phyloP scores from a whole-genome alignment of 2,329 filamentous ascomycete genomes.

The Aspergillus japonicus region DNA sequence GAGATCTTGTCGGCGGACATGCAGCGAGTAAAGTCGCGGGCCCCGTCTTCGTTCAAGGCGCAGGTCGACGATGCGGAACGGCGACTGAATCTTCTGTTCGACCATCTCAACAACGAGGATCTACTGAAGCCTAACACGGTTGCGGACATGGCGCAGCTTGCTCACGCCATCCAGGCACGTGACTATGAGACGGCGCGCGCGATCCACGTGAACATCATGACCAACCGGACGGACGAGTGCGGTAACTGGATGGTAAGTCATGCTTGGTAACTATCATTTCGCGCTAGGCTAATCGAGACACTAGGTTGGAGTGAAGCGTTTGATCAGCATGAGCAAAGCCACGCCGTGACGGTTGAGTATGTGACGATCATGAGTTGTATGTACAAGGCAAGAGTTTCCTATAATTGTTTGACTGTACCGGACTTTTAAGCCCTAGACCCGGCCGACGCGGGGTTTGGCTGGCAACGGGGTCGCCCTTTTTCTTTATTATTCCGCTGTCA shows the following conservation, averaged over 20 bases:
- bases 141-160: slow-evolving; percentile 49
- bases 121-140: slow-evolving; percentile 73
- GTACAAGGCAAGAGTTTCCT: slow-evolving; percentile 6
- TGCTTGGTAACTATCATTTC: neutral
- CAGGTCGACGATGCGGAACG: slow-evolving; percentile 95
- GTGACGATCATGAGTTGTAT: slow-evolving; percentile 14
- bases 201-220: slow-evolving; percentile 73
- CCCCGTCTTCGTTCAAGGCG: slow-evolving; percentile 78
- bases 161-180: slow-evolving; percentile 65
- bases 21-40: slow-evolving; percentile 80
- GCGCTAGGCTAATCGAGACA: neutral
- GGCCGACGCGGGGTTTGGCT: neutral
- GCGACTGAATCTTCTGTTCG: slow-evolving; percentile 87
- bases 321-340: slow-evolving; percentile 76
- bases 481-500: slow-evolving; percentile 16
- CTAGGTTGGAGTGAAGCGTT: slow-evolving; percentile 71
- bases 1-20: slow-evolving; percentile 81
- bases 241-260: slow-evolving; percentile 80
- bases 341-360: slow-evolving; percentile 53
- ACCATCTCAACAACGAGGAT: slow-evolving; percentile 95
- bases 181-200: slow-evolving; percentile 67
- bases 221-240: slow-evolving; percentile 75
- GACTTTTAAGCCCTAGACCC: neutral
- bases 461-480: neutral
- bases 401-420: slow-evolving; percentile 6